Evolutionary conservation across 225 moss, liverwort and hornwort genomes (phyloP).

Genomic region (Lunularia cruciata): DNA sequence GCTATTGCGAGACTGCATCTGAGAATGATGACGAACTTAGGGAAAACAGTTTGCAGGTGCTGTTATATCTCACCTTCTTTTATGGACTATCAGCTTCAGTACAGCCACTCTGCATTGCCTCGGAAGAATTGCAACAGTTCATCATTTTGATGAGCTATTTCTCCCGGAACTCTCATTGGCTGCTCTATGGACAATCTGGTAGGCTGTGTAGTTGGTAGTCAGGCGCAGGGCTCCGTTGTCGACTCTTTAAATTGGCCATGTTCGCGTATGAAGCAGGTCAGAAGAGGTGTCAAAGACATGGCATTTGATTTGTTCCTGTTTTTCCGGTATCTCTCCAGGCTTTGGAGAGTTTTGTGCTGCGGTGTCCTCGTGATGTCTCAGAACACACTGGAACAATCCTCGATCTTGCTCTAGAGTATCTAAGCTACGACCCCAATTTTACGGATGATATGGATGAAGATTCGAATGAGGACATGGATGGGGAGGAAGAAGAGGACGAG

Average conservation of each 20-base stretch:
- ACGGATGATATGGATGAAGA: conserved; percentile 99
- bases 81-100: not conserved
- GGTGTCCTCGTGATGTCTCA: conserved; percentile 93
- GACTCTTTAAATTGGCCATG: too few species aligned
- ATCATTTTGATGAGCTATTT: too few species aligned
- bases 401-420: conserved; percentile 84
- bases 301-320: too few species aligned
- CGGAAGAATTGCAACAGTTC: too few species aligned
- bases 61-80: not conserved
- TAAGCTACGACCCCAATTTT: conserved; percentile 99
- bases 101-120: not conserved
- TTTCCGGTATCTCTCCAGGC: conserved; percentile 50
- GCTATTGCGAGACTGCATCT: conserved; percentile 95
- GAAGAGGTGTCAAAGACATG: too few species aligned
- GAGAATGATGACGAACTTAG: conserved; percentile 99
- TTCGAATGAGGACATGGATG: conserved; percentile 91
- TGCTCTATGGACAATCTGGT: too few species aligned
- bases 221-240: too few species aligned
- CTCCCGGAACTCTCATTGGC: too few species aligned
- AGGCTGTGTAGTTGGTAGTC: too few species aligned
- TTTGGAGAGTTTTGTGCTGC: conserved; percentile 92
- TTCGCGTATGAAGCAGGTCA: too few species aligned
- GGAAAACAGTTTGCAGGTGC: conserved; percentile 97
- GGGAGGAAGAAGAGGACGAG: conserved; percentile 99
- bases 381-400: conserved; percentile 84